phyloP scores from a whole-genome alignment of 1,284 basidiomycete species.

The Heliocybe sulcata region DNA sequence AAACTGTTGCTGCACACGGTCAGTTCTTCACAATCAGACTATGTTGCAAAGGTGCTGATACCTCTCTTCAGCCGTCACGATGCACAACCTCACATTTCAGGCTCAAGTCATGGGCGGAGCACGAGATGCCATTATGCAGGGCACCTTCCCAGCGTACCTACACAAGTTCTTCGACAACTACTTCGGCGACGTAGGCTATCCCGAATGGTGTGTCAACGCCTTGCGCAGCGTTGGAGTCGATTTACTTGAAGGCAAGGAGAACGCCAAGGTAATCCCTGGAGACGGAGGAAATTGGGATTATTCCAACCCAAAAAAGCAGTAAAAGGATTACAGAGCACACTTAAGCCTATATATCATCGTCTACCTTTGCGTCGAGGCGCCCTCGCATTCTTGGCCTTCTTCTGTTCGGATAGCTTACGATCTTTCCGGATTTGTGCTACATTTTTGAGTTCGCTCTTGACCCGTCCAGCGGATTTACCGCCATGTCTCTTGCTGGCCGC shows the following conservation, averaged over 20 bases:
- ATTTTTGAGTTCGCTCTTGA: conserved; percentile 78
- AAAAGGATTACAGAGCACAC: background rate
- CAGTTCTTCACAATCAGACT: conserved; percentile 13
- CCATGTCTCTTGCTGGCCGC: conserved; percentile 35
- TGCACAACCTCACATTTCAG: conserved; percentile 78
- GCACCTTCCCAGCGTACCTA: conserved; percentile 70
- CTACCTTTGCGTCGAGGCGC: conserved; percentile 41
- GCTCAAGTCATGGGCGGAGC: conserved; percentile 76
- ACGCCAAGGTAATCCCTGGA: conserved; percentile 45
- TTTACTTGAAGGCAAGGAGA: conserved; percentile 44
- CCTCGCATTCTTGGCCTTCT: conserved; percentile 71
- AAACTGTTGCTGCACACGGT: conserved; percentile 80
- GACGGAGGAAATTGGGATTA: conserved; percentile 74
- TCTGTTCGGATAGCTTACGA: conserved; percentile 54
- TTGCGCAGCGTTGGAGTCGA: conserved; percentile 71
- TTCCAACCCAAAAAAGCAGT: conserved; percentile 17
- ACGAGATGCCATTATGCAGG: conserved; percentile 69
- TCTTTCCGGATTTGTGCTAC: conserved; percentile 80
- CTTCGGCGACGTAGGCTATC: conserved; percentile 65
- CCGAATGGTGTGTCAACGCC: conserved; percentile 79
- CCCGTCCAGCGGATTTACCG: conserved; percentile 51
- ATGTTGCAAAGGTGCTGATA: conserved; percentile 9
- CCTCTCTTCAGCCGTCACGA: conserved; percentile 50
- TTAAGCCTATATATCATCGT: conserved; percentile 24
- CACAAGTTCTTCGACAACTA: conserved; percentile 66